Evolutionary conservation across 768 basidiomycete species (phyloP).

Genomic region (Termitomyces sp.): DNA sequence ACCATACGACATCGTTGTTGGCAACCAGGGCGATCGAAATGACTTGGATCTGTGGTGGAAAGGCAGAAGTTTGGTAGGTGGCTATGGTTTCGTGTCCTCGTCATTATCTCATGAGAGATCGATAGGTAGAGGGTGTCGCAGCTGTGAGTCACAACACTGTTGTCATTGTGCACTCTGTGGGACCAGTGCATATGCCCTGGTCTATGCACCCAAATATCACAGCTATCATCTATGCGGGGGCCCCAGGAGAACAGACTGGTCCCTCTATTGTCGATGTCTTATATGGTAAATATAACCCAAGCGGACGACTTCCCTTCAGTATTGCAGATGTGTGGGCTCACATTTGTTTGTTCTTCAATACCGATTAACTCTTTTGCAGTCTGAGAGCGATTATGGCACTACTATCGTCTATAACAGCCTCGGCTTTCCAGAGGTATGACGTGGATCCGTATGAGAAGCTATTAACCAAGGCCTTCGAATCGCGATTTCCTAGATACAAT

Average conservation of each 20-base stretch:
- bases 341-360: background rate
- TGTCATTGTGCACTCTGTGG: conserved; percentile 76
- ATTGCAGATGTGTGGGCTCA: conserved; percentile 53
- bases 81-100: background rate
- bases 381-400: conserved; percentile 38
- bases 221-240: conserved; percentile 51
- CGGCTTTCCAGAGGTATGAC: conserved; percentile 16
- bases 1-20: conserved; percentile 57
- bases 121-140: conserved; percentile 52
- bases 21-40: conserved; percentile 57
- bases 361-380: conserved; percentile 17
- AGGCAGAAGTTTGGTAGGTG: conserved; percentile 42
- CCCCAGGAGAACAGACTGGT: conserved; percentile 74
- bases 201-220: conserved; percentile 72
- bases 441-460: too few species aligned
- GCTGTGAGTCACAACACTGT: conserved; percentile 71
- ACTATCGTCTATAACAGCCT: conserved; percentile 39
- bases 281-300: conserved; percentile 74
- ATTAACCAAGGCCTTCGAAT: background rate
- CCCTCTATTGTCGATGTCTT: conserved; percentile 77
- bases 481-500: conserved; percentile 59
- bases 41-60: conserved; percentile 56
- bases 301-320: conserved; percentile 64
- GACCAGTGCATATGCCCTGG: conserved; percentile 70
- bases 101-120: conserved; percentile 11